Conservation (phyloP, 495 filamentous ascomycete species). For the Opeltia flavorubescens region DNA sequence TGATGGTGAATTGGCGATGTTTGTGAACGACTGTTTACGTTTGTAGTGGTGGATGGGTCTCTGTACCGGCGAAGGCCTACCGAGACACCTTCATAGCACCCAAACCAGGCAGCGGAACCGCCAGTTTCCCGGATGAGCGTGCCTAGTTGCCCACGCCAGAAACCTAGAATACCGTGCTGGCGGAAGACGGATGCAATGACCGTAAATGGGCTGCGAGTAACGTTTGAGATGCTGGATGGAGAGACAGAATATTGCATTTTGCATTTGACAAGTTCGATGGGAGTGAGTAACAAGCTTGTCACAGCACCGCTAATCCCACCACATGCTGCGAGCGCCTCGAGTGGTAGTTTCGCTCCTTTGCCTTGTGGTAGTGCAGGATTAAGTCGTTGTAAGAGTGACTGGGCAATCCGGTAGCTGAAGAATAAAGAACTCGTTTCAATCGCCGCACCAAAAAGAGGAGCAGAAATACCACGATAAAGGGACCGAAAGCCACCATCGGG, state of each 20-base stretch:
- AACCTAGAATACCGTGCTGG: constrained; percentile 66
- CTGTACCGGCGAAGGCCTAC: constrained; percentile 43
- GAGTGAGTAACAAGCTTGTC: constrained; percentile 80
- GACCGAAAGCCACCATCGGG: constrained; percentile 55
- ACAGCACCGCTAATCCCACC: constrained; percentile 81
- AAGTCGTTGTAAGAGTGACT: constrained; percentile 50
- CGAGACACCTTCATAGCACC: constrained; percentile 69
- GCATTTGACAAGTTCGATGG: constrained; percentile 96
- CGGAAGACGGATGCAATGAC: constrained; percentile 66
- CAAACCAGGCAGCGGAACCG: constrained; percentile 91
- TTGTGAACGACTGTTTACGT: constrained; percentile 6
- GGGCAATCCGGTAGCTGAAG: constrained; percentile 63
- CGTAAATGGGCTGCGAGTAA: constrained; percentile 31
- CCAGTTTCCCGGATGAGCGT: constrained; percentile 91
- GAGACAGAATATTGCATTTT: constrained; percentile 73
- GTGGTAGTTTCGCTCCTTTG: constrained; percentile 35
- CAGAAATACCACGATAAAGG: constrained; percentile 86
- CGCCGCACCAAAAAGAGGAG: constrained; percentile 81
- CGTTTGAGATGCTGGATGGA: constrained; percentile 7
- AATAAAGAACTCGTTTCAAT: constrained; percentile 90
- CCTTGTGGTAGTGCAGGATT: constrained; percentile 29
- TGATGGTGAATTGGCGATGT: constrained; percentile 62
- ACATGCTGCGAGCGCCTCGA: constrained; percentile 57
- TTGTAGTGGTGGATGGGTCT: background rate
- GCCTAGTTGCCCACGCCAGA: constrained; percentile 90